These are phyloP conservation scores for Biscutella auriculata DNA, from an alignment of 441 rosid species.

Conservation along the genomic window DNA sequence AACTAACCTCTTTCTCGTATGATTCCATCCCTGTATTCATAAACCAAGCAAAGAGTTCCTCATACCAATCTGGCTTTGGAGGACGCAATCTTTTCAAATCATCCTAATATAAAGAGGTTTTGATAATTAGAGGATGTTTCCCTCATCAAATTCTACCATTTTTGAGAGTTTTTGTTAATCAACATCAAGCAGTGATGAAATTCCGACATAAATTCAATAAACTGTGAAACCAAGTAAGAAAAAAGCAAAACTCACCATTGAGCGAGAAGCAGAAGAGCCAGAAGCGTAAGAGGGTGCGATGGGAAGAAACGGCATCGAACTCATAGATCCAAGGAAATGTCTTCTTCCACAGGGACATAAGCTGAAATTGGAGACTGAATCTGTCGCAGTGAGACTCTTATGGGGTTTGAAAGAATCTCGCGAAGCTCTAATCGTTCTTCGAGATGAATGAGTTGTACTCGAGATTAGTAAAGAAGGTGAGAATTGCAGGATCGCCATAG, in stretches of 20 bases:
- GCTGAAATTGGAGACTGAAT: slow-evolving; percentile 3
- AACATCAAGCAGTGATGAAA: background rate
- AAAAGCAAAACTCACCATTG: background rate
- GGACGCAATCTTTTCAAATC: slow-evolving; percentile 45
- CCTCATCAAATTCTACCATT: background rate
- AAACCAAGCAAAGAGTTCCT: slow-evolving; percentile 51
- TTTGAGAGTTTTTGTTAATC: background rate
- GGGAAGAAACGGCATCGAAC: slow-evolving; percentile 2
- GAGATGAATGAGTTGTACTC: background rate
- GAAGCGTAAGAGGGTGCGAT: slow-evolving; percentile 2
- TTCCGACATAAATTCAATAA: background rate
- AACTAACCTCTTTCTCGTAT: slow-evolving; percentile 64
- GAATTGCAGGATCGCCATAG: slow-evolving; percentile 5
- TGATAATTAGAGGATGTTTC: background rate
- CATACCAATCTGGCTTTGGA: slow-evolving; percentile 74
- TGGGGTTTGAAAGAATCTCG: slow-evolving; percentile 2
- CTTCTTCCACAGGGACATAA: slow-evolving; percentile 20
- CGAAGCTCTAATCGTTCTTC: background rate
- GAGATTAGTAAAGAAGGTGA: background rate
- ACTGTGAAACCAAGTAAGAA: background rate
- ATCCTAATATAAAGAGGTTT: slow-evolving; percentile 20
- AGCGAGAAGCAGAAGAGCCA: background rate
- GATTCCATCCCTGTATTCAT: slow-evolving; percentile 36
- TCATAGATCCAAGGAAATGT: slow-evolving; percentile 13
- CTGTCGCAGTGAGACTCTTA: background rate